Base-by-base conservation (phyloP, 805 yeast species). In the Barnettozyma populi region DNA sequence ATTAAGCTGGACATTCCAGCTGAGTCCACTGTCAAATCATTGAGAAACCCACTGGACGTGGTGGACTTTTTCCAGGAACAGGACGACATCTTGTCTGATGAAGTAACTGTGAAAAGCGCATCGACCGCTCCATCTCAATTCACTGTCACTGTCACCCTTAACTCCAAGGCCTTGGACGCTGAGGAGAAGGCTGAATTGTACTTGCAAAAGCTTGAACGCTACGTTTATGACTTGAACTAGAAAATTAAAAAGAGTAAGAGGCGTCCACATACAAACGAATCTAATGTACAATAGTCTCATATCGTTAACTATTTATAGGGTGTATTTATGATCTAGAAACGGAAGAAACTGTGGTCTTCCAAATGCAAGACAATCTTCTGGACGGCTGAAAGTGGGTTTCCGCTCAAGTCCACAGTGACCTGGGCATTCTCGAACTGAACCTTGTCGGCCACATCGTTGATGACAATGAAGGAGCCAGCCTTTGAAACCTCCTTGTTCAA, bases 261-360 rank as follows among this genome's bases (percentile, higher is more conserved):
- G 16, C n/a, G 14, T 11, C 16, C 13, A 29, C 13, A 29, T 7
- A 29, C n/a, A 29, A 29, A 29, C 16, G 32, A 29, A 29, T 29
- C 32, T 27, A 29, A 31, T 41, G 25, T 29, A 41, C 43, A 18
- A 18, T 39, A 25, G 20, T 25, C 27, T 16, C 7, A 39, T 16
- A 19, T 27, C 4, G 9, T 20, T 7, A 13, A 29, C 40, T 36
- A 20, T 25, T 16, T 16, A 18, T n/a, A 39, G 9, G 20, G 14
- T 20, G 19, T 20, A 29, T 32, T 10, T n/a, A 14, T 27, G 21
- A 23, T 39, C 57, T 67, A 74, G 56, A 75, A 76, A 51, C 68
- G 70, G 68, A 86, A 87, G 70, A 85, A 90, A 16, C 95, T 95
- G 69, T 90, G 87, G 59, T 83, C 80, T 67, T 86, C 89, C 57